These are phyloP conservation scores for Stemphylium vesicarium DNA, from an alignment of 2,329 filamentous ascomycete genomes.

Conservation along the genomic window DNA sequence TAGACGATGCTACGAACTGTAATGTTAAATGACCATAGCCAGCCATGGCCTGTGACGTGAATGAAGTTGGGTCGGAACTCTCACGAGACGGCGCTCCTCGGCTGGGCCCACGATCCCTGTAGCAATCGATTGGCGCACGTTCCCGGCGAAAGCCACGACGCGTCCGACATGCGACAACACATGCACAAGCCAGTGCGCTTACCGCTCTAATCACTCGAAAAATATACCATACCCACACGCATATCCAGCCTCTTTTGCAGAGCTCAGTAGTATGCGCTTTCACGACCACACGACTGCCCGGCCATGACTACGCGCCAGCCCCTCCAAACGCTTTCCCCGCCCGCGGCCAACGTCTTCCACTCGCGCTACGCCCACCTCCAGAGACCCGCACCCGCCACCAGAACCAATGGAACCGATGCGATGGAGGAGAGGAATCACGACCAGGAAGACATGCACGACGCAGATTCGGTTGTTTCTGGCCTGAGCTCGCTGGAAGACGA, in stretches of 20 bases:
- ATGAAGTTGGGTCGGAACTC: background rate
- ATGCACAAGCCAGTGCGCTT: conserved; percentile 16
- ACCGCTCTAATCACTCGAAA: conserved; percentile 1
- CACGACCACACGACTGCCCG: conserved; percentile 9
- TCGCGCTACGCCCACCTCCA: conserved; percentile 33
- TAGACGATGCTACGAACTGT: background rate
- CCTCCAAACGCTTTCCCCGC: conserved; percentile 42
- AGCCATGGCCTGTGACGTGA: background rate
- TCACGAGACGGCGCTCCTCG: background rate
- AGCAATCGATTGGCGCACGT: conserved; percentile 26
- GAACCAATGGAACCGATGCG: conserved; percentile 25
- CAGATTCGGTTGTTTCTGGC: conserved; percentile 38
- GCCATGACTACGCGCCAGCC: conserved; percentile 46
- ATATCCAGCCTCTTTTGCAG: background rate
- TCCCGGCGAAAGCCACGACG: conserved; percentile 30
- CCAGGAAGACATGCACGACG: conserved; percentile 31
- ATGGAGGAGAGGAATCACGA: conserved; percentile 29
- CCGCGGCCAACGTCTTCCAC: conserved; percentile 31
- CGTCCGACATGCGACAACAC: conserved; percentile 28
- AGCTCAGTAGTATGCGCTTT: conserved; percentile 24
- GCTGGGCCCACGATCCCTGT: conserved; percentile 16
- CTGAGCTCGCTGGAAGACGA: conserved; percentile 52
- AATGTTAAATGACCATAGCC: background rate
- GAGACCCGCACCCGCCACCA: conserved; percentile 15
- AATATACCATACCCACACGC: conserved; percentile 7